Evolutionary conservation across 768 basidiomycete genomes (phyloP).

Genomic region (Brasilioporus rufonigricans): DNA sequence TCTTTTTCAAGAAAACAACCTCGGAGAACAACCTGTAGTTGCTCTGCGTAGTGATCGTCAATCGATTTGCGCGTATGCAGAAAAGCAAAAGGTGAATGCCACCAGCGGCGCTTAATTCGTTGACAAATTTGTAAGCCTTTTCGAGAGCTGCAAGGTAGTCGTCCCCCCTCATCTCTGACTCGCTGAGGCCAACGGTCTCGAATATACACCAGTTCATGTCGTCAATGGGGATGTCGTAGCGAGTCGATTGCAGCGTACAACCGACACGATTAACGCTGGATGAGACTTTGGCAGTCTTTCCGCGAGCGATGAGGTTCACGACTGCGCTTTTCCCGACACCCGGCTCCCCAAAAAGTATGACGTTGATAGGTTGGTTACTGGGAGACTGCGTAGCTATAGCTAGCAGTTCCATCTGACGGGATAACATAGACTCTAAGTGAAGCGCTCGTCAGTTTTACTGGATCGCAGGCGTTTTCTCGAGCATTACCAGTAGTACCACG

Average conservation of each 20-base stretch:
- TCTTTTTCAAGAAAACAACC: slow-evolving; percentile 33
- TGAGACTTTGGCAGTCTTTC: not conserved
- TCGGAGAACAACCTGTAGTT: slow-evolving; percentile 36
- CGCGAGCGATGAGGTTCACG: too few relatives aligned
- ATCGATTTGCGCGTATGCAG: slow-evolving; percentile 32
- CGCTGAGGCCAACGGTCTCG: slow-evolving; percentile 32
- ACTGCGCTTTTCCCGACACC: slow-evolving; percentile 9
- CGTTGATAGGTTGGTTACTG: not conserved
- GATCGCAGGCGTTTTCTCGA: not conserved
- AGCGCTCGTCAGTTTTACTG: not conserved
- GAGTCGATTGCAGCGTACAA: slow-evolving; percentile 26
- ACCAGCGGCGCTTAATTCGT: slow-evolving; percentile 20
- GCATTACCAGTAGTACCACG: not conserved
- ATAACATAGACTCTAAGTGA: not conserved
- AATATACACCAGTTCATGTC: slow-evolving; percentile 31
- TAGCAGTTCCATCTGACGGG: too few relatives aligned
- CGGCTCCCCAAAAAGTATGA: slow-evolving; percentile 3
- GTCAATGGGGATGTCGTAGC: not conserved
- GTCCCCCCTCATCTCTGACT: slow-evolving; percentile 27
- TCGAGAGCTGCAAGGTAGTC: slow-evolving; percentile 30
- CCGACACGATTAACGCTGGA: slow-evolving; percentile 15
- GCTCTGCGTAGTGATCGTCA: too few relatives aligned
- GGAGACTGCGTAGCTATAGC: not conserved
- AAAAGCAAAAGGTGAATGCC: too few relatives aligned
- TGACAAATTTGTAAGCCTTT: slow-evolving; percentile 27